These are phyloP conservation scores for Crepidotus sp. DNA, from an alignment of 1,284 basidiomycete genomes.

Conservation along the genomic window DNA sequence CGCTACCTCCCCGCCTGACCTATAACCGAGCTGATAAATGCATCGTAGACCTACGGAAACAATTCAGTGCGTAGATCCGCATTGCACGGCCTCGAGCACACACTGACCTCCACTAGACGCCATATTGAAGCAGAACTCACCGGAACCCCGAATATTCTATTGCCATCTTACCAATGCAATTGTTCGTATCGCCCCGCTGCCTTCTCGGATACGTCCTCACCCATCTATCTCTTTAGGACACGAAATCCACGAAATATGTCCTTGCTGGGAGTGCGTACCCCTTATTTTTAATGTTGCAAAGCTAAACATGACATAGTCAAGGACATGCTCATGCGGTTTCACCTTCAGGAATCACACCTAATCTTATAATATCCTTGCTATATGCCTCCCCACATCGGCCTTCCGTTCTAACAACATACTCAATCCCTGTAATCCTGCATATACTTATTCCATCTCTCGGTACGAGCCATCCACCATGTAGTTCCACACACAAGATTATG, in stretches of 20 bases:
- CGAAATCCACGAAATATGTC: conserved; percentile 21
- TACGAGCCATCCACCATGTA: conserved; percentile 1
- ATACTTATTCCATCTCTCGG: neutral
- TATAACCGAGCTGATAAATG: conserved; percentile 17
- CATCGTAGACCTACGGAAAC: conserved; percentile 35
- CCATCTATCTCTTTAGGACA: conserved; percentile 27
- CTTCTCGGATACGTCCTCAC: neutral
- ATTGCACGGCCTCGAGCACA: neutral
- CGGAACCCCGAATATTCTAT: conserved; percentile 48
- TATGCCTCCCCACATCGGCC: neutral
- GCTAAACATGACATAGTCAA: conserved; percentile 43
- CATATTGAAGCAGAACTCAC: conserved; percentile 50
- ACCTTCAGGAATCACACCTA: conserved; percentile 33
- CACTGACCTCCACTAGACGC: conserved; percentile 25
- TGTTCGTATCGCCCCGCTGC: conserved; percentile 19
- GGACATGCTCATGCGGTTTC: conserved; percentile 45
- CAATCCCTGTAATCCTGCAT: conserved; percentile 4
- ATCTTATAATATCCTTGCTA: conserved; percentile 13
- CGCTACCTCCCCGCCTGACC: conserved; percentile 13
- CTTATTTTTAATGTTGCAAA: neutral
- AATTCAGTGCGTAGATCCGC: conserved; percentile 30
- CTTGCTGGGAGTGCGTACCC: conserved; percentile 10
- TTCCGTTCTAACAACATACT: conserved; percentile 2
- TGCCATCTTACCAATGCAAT: conserved; percentile 66
- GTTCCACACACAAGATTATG: conserved; percentile 3